Evolutionary conservation across 805 yeast species (phyloP).

Genomic region (Priceomyces fermenticarens): DNA sequence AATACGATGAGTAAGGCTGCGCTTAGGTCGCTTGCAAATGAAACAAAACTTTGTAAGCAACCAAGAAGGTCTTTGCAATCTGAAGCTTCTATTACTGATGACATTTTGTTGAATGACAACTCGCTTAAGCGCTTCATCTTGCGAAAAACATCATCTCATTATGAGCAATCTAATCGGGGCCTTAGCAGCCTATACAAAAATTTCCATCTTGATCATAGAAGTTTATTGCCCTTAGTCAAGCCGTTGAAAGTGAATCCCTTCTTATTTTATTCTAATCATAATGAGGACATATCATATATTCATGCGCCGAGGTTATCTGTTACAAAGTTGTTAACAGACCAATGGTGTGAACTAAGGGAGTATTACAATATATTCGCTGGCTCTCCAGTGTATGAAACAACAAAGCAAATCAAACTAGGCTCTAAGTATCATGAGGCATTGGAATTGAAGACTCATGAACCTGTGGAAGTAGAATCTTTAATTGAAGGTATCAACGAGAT

Average conservation of each 20-base stretch:
- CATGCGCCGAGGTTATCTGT: conserved; percentile 48
- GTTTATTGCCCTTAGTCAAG: conserved; percentile 12
- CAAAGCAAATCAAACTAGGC: conserved; percentile 47
- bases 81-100: too few species aligned
- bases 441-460: conserved; percentile 46
- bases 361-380: conserved; percentile 52
- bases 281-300: conserved; percentile 20
- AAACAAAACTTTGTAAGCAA: too few species aligned
- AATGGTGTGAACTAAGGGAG: conserved; percentile 68
- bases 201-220: background rate
- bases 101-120: too few species aligned
- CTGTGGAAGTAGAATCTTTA: conserved; percentile 18
- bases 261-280: conserved; percentile 21
- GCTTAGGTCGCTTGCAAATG: too few species aligned
- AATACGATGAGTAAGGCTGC: too few species aligned
- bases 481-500: conserved; percentile 7
- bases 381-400: conserved; percentile 23
- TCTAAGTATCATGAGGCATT: conserved; percentile 42
- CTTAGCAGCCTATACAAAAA: conserved; percentile 3
- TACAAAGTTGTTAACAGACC: conserved; percentile 53
- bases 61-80: too few species aligned
- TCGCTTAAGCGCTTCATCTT: too few species aligned
- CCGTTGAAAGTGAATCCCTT: conserved; percentile 20
- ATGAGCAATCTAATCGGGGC: background rate
- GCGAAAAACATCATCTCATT: too few species aligned